These are phyloP conservation scores for Aspergillus ruber DNA, from an alignment of 2,329 filamentous ascomycete species.

Conservation along the genomic window DNA sequence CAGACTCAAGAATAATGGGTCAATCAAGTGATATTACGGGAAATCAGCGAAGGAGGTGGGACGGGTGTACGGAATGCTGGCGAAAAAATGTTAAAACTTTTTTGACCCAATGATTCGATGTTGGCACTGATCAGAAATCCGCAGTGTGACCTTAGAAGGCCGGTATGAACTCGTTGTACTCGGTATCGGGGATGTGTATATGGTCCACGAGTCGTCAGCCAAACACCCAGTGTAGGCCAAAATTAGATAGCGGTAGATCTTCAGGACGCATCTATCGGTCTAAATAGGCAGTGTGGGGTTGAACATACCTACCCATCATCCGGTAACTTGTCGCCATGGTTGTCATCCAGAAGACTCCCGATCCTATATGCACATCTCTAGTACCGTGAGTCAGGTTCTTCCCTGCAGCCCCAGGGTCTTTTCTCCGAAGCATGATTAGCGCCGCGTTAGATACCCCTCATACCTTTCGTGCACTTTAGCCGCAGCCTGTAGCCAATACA, in stretches of 20 bases:
- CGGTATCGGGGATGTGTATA: conserved; percentile 19
- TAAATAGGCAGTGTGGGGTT: too few relatives aligned
- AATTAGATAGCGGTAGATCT: too few relatives aligned
- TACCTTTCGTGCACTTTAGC: conserved; percentile 24
- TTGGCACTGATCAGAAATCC: not conserved
- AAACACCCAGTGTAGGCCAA: too few relatives aligned
- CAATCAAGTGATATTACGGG: not conserved
- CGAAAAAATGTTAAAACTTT: conserved; percentile 23
- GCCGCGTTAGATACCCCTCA: conserved; percentile 19
- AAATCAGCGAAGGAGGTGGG: conserved; percentile 18
- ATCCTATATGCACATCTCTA: conserved; percentile 21
- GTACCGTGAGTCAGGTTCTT: conserved; percentile 19
- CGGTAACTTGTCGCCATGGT: conserved; percentile 12
- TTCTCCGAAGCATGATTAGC: conserved; percentile 19
- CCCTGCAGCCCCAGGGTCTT: conserved; percentile 18
- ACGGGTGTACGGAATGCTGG: conserved; percentile 25
- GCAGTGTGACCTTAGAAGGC: conserved; percentile 21
- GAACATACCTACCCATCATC: conserved; percentile 9
- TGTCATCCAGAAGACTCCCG: conserved; percentile 14
- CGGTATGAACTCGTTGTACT: conserved; percentile 20
- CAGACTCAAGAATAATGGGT: too few relatives aligned
- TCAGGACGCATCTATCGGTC: too few relatives aligned
- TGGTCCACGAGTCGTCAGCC: conserved; percentile 4
- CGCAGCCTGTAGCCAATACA: conserved; percentile 22
- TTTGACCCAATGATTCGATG: not conserved